Evolutionary conservation across 331 rosid genomes (phyloP), one percentile per base, ranked within the genome.

Genomic region (Phaseolus coccineus): DNA sequence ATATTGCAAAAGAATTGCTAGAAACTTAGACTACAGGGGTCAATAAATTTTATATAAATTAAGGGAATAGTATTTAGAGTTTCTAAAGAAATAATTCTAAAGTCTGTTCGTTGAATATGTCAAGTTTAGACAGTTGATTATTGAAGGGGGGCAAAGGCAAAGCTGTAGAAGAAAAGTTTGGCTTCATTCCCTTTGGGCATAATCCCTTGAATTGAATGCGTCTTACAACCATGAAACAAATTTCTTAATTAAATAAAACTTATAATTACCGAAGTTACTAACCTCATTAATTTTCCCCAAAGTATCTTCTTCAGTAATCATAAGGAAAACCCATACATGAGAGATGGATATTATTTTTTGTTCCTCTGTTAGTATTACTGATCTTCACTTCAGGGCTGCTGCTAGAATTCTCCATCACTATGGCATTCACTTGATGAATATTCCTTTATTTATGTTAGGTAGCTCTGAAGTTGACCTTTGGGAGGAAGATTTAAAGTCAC

Each of bases 401-500:
- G 22, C 22, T 19, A 19, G 22, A 19, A 19, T 19, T 19, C 22
- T 19, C 22, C 22, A 28, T 28, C 39, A 59, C n/a, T 28, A 59
- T 59, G 68, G 40, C 44, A 62, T 31, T 12, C 44, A 2, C 44
- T 14, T 62, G 44, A 62, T 31, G 12, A 62, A 62, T 30, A 62
- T 62, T 82, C 65, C 13, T 63, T 65, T 22, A 65, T 37, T 30
- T 13, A 65, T 37, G 40, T 55, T 73, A 30, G 61, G 19, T 44
- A 31, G 63, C 59, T 31, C 51, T 73, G 25, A 50, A 55, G 70
- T 42, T 82, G 78, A 42, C 82, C 40, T 75, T 50, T 69, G 53
- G 13, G 30, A 37, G 30, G 77, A 58, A 16, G 62, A 56, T 55
- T 8, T 56, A 24, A 31, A 57, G 65, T 74, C 24, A 51, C 24